These are phyloP conservation scores for Plantago coronopus DNA, from an alignment of 305 asterid species.

Conservation along the genomic window DNA sequence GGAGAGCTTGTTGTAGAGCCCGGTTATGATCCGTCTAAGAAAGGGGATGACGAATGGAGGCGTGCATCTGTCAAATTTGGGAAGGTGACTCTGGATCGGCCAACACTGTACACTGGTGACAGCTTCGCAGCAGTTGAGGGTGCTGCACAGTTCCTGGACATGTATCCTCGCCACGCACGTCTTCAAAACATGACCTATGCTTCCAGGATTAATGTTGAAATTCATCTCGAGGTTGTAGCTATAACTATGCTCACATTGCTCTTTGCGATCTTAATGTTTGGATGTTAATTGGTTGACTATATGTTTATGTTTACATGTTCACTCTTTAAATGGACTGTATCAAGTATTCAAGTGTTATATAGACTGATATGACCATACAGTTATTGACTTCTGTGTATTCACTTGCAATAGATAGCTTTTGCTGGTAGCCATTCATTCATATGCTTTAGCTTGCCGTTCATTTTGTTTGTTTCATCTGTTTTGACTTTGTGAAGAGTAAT, in stretches of 20 bases:
- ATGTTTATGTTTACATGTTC: background rate
- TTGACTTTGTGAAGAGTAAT: background rate
- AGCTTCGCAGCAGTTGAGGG: constrained; percentile 49
- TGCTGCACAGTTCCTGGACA: constrained; percentile 37
- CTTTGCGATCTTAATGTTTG: background rate
- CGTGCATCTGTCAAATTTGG: constrained; percentile 73
- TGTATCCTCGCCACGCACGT: constrained; percentile 85
- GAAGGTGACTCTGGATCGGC: constrained; percentile 65
- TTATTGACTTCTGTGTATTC: constrained; percentile 1
- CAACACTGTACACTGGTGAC: constrained; percentile 58
- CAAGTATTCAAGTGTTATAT: background rate
- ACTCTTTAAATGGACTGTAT: background rate
- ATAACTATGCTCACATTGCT: background rate
- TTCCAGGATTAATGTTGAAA: constrained; percentile 57
- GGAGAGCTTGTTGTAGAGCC: constrained; percentile 79
- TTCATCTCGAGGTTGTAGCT: constrained; percentile 55
- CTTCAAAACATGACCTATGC: constrained; percentile 92
- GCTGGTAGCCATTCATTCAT: background rate
- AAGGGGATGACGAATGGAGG: constrained; percentile 81
- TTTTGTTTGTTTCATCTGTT: background rate
- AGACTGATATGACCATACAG: background rate
- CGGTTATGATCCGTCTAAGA: constrained; percentile 76
- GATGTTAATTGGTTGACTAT: background rate
- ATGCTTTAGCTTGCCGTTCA: background rate
- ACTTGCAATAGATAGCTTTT: background rate